phyloP scores from a whole-genome alignment of 331 rosid genomes.

The Quercus lobata region DNA sequence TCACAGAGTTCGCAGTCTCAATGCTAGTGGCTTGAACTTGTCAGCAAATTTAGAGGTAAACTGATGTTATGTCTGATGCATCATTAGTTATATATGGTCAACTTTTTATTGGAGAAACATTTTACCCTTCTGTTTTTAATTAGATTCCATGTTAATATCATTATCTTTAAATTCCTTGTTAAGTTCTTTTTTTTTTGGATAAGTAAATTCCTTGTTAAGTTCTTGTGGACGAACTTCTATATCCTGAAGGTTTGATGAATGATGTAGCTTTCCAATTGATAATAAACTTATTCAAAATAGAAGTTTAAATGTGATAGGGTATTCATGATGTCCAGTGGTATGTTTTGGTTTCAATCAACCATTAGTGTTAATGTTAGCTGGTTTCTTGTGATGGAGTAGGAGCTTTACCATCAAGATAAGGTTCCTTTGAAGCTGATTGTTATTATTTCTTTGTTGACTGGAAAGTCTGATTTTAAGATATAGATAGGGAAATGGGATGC shows the following conservation, averaged over 20 bases:
- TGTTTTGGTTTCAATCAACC: not conserved
- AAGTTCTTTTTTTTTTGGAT: not conserved
- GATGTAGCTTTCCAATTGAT: not conserved
- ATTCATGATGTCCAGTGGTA: not conserved
- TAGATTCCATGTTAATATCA: not conserved
- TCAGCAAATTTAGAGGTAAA: slow-evolving; percentile 91
- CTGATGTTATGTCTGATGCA: slow-evolving; percentile 1
- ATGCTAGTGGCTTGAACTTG: slow-evolving; percentile 84
- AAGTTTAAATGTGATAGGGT: not conserved
- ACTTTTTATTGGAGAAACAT: slow-evolving; percentile 1
- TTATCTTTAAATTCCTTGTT: not conserved
- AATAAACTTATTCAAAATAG: not conserved
- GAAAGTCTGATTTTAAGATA: not conserved
- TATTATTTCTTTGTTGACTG: not conserved
- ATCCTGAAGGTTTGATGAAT: not conserved
- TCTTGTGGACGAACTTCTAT: not conserved
- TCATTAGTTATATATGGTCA: slow-evolving; percentile 2
- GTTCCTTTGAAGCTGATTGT: not conserved
- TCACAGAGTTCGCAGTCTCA: slow-evolving; percentile 90
- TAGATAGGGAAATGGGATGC: not conserved
- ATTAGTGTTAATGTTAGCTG: not conserved
- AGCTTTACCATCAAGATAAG: not conserved
- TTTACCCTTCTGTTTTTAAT: not conserved
- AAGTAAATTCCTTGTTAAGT: not conserved
- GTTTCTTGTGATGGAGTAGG: not conserved